Percentiles rank a stretch among this genome's conserved stretches.
These are phyloP conservation scores for Lipomyces mesembrius DNA, from an alignment of 805 yeast species.

Conservation along the genomic window DNA sequence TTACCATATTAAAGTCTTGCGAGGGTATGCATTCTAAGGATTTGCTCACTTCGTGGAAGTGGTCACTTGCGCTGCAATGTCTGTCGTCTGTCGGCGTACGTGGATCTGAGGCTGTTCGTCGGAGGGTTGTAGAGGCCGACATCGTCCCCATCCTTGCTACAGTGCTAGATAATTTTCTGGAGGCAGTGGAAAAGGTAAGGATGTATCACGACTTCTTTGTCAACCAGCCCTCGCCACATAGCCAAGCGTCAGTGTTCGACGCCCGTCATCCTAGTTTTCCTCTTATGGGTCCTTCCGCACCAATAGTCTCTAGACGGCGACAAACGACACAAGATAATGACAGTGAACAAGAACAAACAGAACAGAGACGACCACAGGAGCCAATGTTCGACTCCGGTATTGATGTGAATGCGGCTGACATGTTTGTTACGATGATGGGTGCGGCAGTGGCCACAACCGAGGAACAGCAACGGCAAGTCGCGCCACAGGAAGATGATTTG, in stretches of 20 bases:
- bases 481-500: background rate
- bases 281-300: background rate
- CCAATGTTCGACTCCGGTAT: constrained; percentile 26
- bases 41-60: constrained; percentile 88
- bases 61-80: constrained; percentile 95
- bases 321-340: background rate
- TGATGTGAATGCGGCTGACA: constrained; percentile 24
- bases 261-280: background rate
- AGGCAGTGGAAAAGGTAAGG: constrained; percentile 38
- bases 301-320: background rate
- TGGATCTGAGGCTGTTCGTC: constrained; percentile 84
- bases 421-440: constrained; percentile 26
- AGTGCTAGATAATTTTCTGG: constrained; percentile 81
- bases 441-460: constrained; percentile 12
- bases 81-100: constrained; percentile 88
- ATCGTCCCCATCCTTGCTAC: constrained; percentile 90
- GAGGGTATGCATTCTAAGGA: constrained; percentile 47
- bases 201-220: constrained; percentile 28
- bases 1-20: constrained; percentile 84
- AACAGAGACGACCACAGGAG: background rate
- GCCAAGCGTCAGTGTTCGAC: background rate
- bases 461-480: background rate
- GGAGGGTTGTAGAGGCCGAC: constrained; percentile 88
- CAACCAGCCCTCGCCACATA: background rate
- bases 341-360: background rate